Base-by-base conservation (phyloP, 2,329 filamentous ascomycete species). In the Aschersonia sp. region DNA sequence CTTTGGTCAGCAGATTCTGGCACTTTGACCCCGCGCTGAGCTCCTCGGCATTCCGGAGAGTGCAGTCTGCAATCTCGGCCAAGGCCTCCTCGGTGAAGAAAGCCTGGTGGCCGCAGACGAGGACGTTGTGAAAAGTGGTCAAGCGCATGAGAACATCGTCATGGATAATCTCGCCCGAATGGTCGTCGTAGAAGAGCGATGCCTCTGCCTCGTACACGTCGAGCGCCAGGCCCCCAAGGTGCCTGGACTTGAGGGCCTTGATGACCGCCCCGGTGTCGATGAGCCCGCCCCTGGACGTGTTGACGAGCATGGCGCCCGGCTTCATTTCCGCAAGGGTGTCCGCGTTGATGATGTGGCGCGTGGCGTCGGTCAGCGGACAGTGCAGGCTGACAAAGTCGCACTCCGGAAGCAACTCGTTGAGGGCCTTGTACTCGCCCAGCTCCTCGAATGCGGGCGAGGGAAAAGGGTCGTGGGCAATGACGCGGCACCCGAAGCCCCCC, bases 181-280 rank as follows among this genome's bases (percentile, higher is more conserved):
- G 77, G 53, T 83, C 79, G 54, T 76, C 71, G 59, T 83, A 83
- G 56, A 84, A 84, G 37, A 83, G 62, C 40, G 66, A 61, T n/a
- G 71, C 67, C 59, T 84, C 81, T 41, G 71, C 72, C 57, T 84
- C 81, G 59, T 84, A 84, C 12, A 84, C 81, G 57, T 84, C 81
- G 40, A 84, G 66, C 0, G 79, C 81, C 32, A 83, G 64, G 1
- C 76, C 79, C 6, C 77, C 77, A 2, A 84, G 65, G 30, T 71
- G 70, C n/a, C 68, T 68, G 39, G 58, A 66, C 65, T 84, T 83
- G 50, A 84, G 69, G 10, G 76, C 74, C 29, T 69, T 63, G 47
- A 83, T 76, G 48, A 81, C 71, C 9, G 77, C 73, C 32, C 64
- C 62, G 0, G 78, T 81, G 56, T 83, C 67, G 50, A 85, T 68